Evolutionary conservation across 208 protist species (phyloP).

Genomic region (Strigomonas galati): DNA sequence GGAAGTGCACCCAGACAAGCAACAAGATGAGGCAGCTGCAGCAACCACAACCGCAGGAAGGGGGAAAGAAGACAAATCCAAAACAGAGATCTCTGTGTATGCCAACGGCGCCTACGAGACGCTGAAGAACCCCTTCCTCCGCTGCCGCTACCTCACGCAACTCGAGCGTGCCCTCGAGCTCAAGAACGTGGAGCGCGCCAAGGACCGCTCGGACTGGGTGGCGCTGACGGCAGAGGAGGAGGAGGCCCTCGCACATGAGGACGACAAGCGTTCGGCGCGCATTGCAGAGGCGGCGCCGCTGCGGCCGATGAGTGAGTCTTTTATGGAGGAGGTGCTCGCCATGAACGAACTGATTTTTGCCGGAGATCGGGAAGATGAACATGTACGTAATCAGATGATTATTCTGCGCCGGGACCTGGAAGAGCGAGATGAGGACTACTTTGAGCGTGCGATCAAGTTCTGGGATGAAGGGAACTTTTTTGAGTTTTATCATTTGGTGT

Average conservation of each 20-base stretch:
- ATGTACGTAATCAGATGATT: conserved; percentile 33
- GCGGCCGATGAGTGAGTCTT: conserved; percentile 43
- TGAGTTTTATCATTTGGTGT: conserved; percentile 38
- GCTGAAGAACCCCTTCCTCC: conserved; percentile 60
- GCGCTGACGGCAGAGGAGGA: conserved; percentile 54
- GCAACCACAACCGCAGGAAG: conserved; percentile 10
- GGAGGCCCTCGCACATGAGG: conserved; percentile 53
- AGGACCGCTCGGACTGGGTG: background rate
- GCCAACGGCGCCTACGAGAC: conserved; percentile 77
- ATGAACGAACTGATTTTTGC: conserved; percentile 78
- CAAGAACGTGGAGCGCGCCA: conserved; percentile 25
- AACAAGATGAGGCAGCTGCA: conserved; percentile 22
- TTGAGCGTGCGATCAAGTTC: conserved; percentile 21
- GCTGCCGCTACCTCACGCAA: conserved; percentile 74
- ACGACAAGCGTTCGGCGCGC: conserved; percentile 40
- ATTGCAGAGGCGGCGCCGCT: conserved; percentile 21
- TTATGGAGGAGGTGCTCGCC: conserved; percentile 72
- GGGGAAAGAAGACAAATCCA: background rate
- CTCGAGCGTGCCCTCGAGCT: conserved; percentile 33
- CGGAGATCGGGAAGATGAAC: conserved; percentile 37
- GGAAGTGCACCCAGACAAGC: conserved; percentile 73
- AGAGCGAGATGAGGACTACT: conserved; percentile 61
- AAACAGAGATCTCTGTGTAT: conserved; percentile 50
- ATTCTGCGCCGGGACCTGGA: conserved; percentile 61
- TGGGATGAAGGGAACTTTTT: conserved; percentile 42